phyloP scores from a whole-genome alignment of 2,329 filamentous ascomycete genomes.

The Epichloe scottii region DNA sequence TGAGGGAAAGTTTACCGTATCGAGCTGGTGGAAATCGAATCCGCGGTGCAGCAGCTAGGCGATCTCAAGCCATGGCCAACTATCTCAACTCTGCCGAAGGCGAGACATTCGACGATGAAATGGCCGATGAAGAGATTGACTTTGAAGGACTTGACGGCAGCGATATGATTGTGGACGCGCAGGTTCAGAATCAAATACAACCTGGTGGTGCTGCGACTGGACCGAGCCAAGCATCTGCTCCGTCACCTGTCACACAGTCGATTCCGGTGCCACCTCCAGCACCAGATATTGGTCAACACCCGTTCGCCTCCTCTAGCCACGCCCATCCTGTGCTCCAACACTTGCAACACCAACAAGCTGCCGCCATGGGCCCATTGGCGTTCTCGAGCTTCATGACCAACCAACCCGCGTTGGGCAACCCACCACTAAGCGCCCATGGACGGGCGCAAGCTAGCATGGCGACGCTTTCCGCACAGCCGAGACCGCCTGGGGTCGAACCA shows the following conservation, averaged over 20 bases:
- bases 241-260: slow-evolving; percentile 9
- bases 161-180: slow-evolving; percentile 25
- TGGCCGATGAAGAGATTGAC: slow-evolving; percentile 31
- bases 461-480: slow-evolving; percentile 12
- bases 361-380: slow-evolving; percentile 11
- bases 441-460: slow-evolving; percentile 20
- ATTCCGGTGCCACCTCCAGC: slow-evolving; percentile 18
- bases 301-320: slow-evolving; percentile 11
- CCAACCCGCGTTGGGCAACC: slow-evolving; percentile 11
- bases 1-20: slow-evolving; percentile 22
- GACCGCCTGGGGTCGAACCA: slow-evolving; percentile 10
- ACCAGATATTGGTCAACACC: slow-evolving; percentile 13
- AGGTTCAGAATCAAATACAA: slow-evolving; percentile 13
- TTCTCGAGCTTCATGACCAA: slow-evolving; percentile 19
- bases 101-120: slow-evolving; percentile 29
- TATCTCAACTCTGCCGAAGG: slow-evolving; percentile 15
- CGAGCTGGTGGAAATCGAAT: slow-evolving; percentile 8
- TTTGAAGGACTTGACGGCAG: slow-evolving; percentile 27
- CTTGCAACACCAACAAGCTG: slow-evolving; percentile 9
- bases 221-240: neutral
- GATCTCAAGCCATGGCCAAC: slow-evolving; percentile 9
- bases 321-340: slow-evolving; percentile 10
- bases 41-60: slow-evolving; percentile 7
- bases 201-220: neutral
- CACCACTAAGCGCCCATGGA: slow-evolving; percentile 11